phyloP scores from a whole-genome alignment of 148 eudicot genomes.

The Camellia japonica region DNA sequence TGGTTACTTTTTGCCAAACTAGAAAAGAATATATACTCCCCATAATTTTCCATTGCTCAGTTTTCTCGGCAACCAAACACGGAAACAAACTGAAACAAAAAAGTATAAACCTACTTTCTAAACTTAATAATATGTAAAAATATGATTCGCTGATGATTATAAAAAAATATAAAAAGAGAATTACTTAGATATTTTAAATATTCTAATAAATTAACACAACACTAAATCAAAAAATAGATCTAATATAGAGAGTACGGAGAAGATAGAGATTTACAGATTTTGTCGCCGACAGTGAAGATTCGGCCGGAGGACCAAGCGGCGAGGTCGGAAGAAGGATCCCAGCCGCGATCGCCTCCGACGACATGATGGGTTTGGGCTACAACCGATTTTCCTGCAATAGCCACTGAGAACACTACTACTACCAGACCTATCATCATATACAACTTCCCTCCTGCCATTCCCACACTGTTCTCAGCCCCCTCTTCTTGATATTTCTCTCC shows the following conservation, averaged over 20 bases:
- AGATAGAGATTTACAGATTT: constrained; percentile 44
- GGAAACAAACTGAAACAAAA: too few relatives aligned
- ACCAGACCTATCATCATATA: constrained; percentile 1
- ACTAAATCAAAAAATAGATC: too few relatives aligned
- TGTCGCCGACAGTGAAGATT: constrained; percentile 66
- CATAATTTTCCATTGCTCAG: too few relatives aligned
- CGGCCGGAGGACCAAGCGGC: constrained; percentile 50
- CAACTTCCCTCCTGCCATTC: constrained; percentile 4
- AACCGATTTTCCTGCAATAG: constrained; percentile 23
- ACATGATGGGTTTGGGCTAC: constrained; percentile 54
- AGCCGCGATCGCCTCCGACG: constrained; percentile 60
- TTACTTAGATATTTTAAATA: too few relatives aligned
- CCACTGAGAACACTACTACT: not conserved
- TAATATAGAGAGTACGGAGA: not conserved
- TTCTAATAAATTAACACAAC: too few relatives aligned
- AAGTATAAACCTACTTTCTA: too few relatives aligned
- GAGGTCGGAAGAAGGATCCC: constrained; percentile 49
- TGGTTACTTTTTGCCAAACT: too few relatives aligned
- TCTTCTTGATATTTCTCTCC: not conserved
- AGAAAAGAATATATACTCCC: too few relatives aligned
- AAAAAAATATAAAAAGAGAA: too few relatives aligned
- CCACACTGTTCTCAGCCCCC: not conserved
- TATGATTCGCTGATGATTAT: too few relatives aligned
- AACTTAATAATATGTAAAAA: too few relatives aligned
- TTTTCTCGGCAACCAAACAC: too few relatives aligned